phyloP scores from a whole-genome alignment of 805 yeast genomes.

The Hanseniaspora occidentalis region DNA sequence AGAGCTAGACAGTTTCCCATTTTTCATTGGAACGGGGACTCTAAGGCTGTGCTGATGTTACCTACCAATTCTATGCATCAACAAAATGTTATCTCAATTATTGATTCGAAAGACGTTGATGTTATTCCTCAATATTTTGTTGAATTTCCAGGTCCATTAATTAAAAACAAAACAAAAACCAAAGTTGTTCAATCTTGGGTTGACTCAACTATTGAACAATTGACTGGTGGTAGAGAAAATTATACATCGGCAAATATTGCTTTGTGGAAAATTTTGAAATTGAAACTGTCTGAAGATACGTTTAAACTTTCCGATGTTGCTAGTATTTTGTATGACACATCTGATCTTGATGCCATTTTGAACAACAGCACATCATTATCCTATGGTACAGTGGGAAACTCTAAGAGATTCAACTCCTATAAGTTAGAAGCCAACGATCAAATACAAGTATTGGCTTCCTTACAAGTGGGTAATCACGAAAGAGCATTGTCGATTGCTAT shows the following conservation, averaged over 20 bases:
- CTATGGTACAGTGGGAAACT: constrained; percentile 12
- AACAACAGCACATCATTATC: background rate
- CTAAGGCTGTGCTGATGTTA: constrained; percentile 32
- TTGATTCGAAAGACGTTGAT: background rate
- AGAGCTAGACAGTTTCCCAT: constrained; percentile 55
- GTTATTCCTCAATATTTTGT: constrained; percentile 12
- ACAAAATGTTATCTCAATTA: constrained; percentile 2
- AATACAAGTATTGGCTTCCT: constrained; percentile 22
- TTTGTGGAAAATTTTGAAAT: constrained; percentile 16
- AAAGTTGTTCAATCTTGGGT: constrained; percentile 66
- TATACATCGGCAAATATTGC: constrained; percentile 12
- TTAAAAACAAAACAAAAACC: constrained; percentile 37
- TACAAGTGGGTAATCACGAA: constrained; percentile 52
- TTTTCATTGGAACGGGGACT: constrained; percentile 49
- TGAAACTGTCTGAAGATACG: constrained; percentile 9
- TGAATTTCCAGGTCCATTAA: constrained; percentile 40
- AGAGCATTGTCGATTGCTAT: constrained; percentile 55
- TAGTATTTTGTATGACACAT: constrained; percentile 20
- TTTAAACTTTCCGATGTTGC: constrained; percentile 24
- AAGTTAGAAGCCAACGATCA: constrained; percentile 27
- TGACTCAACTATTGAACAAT: constrained; percentile 23
- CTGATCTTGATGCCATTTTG: constrained; percentile 17
- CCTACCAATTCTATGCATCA: constrained; percentile 19
- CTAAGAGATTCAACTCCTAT: constrained; percentile 24
- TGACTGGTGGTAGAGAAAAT: constrained; percentile 11